phyloP scores from a whole-genome alignment of 495 filamentous ascomycete genomes.

The Cudoniella acicularis region DNA sequence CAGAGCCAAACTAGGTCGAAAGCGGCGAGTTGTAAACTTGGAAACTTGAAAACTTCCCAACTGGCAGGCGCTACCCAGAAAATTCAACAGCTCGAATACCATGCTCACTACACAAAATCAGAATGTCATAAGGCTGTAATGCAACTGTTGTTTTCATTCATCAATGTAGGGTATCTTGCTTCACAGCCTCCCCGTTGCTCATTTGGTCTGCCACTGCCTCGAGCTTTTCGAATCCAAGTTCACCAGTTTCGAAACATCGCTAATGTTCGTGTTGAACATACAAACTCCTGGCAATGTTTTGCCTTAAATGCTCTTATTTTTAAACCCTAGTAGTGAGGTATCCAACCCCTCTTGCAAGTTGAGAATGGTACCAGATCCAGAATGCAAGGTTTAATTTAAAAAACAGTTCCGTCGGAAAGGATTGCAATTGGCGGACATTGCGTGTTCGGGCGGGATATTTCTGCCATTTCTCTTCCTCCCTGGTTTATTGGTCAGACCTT shows the following conservation, averaged over 20 bases:
- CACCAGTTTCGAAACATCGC: too few species aligned
- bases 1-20: too few species aligned
- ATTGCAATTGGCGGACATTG: constrained; percentile 97
- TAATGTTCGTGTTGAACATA: too few species aligned
- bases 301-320: neutral
- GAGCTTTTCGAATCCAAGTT: neutral
- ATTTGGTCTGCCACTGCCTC: constrained; percentile 21
- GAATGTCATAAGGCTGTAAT: constrained; percentile 43
- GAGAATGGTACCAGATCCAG: neutral
- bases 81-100: too few species aligned
- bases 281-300: too few species aligned
- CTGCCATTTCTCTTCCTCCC: constrained; percentile 95
- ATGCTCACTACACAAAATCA: neutral
- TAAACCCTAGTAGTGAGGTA: neutral
- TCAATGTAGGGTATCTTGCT: constrained; percentile 18
- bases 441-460: constrained; percentile 92
- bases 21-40: too few species aligned
- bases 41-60: too few species aligned
- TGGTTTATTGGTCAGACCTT: constrained; percentile 29
- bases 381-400: constrained; percentile 46
- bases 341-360: neutral
- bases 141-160: constrained; percentile 42
- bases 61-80: too few species aligned
- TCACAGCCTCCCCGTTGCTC: constrained; percentile 19
- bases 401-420: constrained; percentile 92